Evolutionary conservation across 768 basidiomycete genomes (phyloP).

Genomic region (Pholiota conissans): DNA sequence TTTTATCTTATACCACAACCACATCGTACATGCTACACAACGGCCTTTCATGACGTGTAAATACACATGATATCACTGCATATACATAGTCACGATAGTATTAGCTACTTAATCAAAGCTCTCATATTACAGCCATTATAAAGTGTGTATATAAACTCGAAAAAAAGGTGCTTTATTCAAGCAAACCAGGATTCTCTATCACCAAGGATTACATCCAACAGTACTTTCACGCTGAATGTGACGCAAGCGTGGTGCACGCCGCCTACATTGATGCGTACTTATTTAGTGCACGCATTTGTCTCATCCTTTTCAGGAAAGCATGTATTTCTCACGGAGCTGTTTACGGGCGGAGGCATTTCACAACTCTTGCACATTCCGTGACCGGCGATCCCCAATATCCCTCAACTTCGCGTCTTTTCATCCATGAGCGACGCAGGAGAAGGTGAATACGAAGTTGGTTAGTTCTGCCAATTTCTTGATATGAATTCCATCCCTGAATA

Average conservation of each 20-base stretch:
- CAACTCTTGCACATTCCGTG: neutral
- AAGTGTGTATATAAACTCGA: neutral
- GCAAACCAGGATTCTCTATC: too few species aligned
- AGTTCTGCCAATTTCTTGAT: constrained; percentile 23
- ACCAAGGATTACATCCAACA: too few species aligned
- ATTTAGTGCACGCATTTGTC: too few species aligned
- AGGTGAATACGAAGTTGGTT: constrained; percentile 70
- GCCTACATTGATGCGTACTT: too few species aligned
- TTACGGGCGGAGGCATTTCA: neutral
- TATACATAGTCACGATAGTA: neutral
- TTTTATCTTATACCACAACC: too few species aligned
- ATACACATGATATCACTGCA: neutral
- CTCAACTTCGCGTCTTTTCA: neutral
- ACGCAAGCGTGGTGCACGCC: too few species aligned
- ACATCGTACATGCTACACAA: neutral
- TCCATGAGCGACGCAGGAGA: constrained; percentile 37
- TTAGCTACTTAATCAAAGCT: neutral
- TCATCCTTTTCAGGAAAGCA: neutral
- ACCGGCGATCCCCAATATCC: neutral
- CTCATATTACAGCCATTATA: neutral
- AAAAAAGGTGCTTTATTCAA: too few species aligned
- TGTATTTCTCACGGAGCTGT: neutral
- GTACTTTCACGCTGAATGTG: too few species aligned
- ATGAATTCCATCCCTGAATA: neutral
- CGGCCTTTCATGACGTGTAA: neutral